Evolutionary conservation across 495 filamentous ascomycete genomes (phyloP), one percentile per base, ranked within the genome.

Genomic region (Xeromyces bisporus): DNA sequence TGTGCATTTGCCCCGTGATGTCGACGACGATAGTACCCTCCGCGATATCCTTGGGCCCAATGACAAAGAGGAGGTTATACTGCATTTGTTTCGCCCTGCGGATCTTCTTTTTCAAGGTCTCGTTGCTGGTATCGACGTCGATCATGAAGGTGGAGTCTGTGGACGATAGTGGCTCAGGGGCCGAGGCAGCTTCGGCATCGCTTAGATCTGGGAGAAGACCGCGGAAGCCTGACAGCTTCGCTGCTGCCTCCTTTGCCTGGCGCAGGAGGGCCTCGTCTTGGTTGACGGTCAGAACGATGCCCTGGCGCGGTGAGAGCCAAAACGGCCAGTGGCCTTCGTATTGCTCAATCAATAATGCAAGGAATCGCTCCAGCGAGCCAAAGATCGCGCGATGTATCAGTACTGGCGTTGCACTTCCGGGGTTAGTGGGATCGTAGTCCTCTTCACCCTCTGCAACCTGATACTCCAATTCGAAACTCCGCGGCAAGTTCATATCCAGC

Each of bases 401-500:
- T 18, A 93, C 82, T 8, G 86, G 86, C 5, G 69, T 68, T 6
- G 77, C 79, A 20, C 65, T 64, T 26, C 62, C 64, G 16, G 82
- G 77, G 0, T 66, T 58, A 24, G 70, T 74, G 0, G 79, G 78
- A 3, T 80, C 74, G n/a, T 85, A 80, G 20, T 79, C 71, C 28
- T 53, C 47, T 40, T 64, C 60, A 7, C 56, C 55, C 30, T 64
- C 60, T 2, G 56, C 47, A 13, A 64, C 60, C 33, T 66, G 51
- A 47, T 92, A 94, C 40, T 71, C 65, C 18, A 94, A 50, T 8
- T 63, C 68, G 47, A 94, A 93, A 8, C 83, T 69, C 40, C 77
- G 76, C 1, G 86, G 86, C 4, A 94, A 64, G 47, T 94, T 87
- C 55, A 94, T 92, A 44, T 94, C 86, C 18, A 94, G 66, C 56